phyloP scores from a whole-genome alignment of 176 grass and related monocot genomes.

The Alloteropsis semialata region DNA sequence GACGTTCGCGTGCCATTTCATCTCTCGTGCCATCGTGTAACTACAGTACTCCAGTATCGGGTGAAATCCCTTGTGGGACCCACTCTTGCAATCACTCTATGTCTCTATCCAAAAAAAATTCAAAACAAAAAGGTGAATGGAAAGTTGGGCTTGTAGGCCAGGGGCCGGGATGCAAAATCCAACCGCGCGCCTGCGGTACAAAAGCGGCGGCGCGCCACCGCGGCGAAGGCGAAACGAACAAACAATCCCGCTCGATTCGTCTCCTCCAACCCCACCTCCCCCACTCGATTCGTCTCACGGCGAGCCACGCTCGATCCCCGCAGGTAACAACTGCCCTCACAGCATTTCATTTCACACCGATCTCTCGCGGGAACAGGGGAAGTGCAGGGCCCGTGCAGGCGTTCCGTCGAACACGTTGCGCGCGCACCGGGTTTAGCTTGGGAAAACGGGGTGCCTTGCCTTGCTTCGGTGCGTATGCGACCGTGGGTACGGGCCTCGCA shows the following conservation, averaged over 20 bases:
- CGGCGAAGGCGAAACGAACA: not conserved
- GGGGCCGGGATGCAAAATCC: not conserved
- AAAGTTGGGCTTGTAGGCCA: not conserved
- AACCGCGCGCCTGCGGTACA: not conserved
- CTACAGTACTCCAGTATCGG: too few species aligned
- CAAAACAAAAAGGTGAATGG: too few species aligned
- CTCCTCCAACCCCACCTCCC: not conserved
- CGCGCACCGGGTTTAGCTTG: not conserved
- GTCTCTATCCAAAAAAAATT: too few species aligned
- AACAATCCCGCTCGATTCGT: too few species aligned
- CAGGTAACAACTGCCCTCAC: not conserved
- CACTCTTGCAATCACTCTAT: too few species aligned
- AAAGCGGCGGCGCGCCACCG: not conserved
- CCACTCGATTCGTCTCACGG: too few species aligned
- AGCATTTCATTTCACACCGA: not conserved
- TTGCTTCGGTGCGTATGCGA: not conserved
- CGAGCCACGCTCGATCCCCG: not conserved
- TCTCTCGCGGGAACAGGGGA: too few species aligned
- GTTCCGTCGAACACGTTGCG: constrained; percentile 9
- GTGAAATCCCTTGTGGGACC: too few species aligned
- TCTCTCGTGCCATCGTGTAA: too few species aligned
- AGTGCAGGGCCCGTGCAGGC: not conserved
- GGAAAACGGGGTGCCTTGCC: too few species aligned
- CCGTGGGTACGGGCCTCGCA: not conserved
- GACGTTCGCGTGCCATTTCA: too few species aligned